Evolutionary conservation across 495 filamentous ascomycete species (phyloP).

Genomic region (Aspergillus campestris): DNA sequence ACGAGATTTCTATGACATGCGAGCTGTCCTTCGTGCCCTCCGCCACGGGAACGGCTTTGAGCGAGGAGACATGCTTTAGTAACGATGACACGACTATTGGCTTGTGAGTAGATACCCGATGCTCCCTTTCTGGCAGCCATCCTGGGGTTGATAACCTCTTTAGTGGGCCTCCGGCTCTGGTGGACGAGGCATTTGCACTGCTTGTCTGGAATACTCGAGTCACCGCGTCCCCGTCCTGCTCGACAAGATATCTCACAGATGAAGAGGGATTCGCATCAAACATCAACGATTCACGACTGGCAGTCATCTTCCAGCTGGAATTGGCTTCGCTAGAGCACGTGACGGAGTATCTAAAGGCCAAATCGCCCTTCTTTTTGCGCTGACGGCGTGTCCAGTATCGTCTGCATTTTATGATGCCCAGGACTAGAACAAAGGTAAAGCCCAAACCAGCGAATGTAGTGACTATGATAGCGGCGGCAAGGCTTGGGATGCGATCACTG

Average conservation of each 20-base stretch:
- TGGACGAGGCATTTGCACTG: neutral
- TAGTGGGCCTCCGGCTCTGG: no score
- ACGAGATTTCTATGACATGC: neutral
- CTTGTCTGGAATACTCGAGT: conserved; percentile 9
- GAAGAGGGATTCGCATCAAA: conserved; percentile 4
- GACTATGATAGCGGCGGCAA: no score
- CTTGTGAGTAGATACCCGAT: conserved; percentile 5
- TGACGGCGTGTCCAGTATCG: no score
- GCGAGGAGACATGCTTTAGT: conserved; percentile 5
- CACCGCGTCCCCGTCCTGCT: conserved; percentile 7
- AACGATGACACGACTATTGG: conserved; percentile 9
- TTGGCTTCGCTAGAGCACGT: neutral
- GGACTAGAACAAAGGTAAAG: no score
- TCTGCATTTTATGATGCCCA: no score
- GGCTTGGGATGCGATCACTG: no score
- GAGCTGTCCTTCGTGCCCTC: neutral
- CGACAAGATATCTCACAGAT: conserved; percentile 7
- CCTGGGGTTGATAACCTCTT: no score
- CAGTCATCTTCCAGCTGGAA: neutral
- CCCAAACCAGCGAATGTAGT: no score
- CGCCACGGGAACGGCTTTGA: conserved; percentile 1
- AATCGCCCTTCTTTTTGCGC: neutral
- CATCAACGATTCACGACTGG: conserved; percentile 10
- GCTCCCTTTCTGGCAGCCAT: neutral
- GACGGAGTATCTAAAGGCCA: neutral